Conservation (phyloP, 345 rosid species). For the Hibiscus syriacus region DNA sequence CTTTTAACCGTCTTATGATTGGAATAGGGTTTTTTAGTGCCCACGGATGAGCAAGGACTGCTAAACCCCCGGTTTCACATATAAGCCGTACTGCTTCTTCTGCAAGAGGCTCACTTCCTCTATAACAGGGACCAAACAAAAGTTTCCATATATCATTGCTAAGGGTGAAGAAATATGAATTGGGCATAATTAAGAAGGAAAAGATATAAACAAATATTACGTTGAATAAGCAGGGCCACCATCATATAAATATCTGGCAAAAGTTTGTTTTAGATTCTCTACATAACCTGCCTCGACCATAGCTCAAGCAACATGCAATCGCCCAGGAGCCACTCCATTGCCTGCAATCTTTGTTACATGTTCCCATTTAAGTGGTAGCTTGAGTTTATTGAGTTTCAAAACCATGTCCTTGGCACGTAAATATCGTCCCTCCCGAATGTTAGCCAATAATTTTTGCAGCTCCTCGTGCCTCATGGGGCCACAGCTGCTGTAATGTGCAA, state of each 20-base stretch:
- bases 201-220: constrained; percentile 29
- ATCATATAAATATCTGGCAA: constrained; percentile 68
- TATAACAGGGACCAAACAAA: constrained; percentile 23
- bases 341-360: constrained; percentile 80
- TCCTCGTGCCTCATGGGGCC: constrained; percentile 64
- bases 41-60: constrained; percentile 99
- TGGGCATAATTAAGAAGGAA: background rate
- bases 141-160: background rate
- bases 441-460: constrained; percentile 53
- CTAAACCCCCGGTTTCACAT: constrained; percentile 72
- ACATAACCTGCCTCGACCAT: constrained; percentile 91
- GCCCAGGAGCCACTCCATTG: constrained; percentile 87
- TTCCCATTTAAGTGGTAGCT: constrained; percentile 86
- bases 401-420: constrained; percentile 80
- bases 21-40: constrained; percentile 67
- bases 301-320: constrained; percentile 91
- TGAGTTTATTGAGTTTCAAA: constrained; percentile 65
- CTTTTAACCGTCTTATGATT: constrained; percentile 56
- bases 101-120: constrained; percentile 80
- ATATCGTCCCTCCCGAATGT: constrained; percentile 83
- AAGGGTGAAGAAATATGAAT: constrained; percentile 1
- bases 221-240: constrained; percentile 92
- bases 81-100: constrained; percentile 75
- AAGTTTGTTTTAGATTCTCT: constrained; percentile 81
- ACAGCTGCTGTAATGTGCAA: constrained; percentile 87